Base-by-base conservation (phyloP, 495 filamentous ascomycete genomes). In the Lepraria neglecta region DNA sequence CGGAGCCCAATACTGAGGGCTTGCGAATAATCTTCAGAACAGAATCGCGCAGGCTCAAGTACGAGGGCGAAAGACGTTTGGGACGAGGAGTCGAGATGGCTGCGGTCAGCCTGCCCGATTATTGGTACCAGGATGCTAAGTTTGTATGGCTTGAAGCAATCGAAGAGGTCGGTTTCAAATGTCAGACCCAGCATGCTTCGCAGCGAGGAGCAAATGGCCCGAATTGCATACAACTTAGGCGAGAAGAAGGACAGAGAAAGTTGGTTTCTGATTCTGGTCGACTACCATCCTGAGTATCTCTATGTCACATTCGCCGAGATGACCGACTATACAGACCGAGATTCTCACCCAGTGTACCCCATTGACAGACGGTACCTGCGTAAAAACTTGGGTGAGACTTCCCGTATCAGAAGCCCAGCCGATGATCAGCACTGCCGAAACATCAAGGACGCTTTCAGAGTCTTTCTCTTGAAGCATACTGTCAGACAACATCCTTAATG, bases 221-320 rank as follows among this genome's bases (percentile, higher is more conserved):
- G 48, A 5, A 24, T 51, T 17, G 48, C 48, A 15, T 51, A 51
- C 48, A 51, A 51, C 12, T 11, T 51, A 6, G 27, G 28, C 7
- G 15, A 31, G 6, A 21, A 7, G 1, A 27, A 17, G 4, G 17
- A 12, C 11, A 7, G 19, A 0, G 48, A 17, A 4, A 51, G 24
- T 17, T 51, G 27, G 27, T 31, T 51, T 7, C 48, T 51, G 17
- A 17, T 51, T 27, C 14, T 31, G 15, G 48, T 51, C 27, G 48
- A 51, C 28, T 51, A 51, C 48, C 28, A 51, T 10, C 28, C 27
- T 17, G 2, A 9, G 48, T 1, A 51, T 17, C 48, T 51, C 0
- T 51, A 51, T 17, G 21, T 51, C 27, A 31, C 48, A 6, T 51
- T 51, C 48, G 10, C 48, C 48, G 48, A 51, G 28, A 51, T 51